Evolutionary conservation across 2,329 filamentous ascomycete genomes (phyloP).

Genomic region (Alternaria sp.): DNA sequence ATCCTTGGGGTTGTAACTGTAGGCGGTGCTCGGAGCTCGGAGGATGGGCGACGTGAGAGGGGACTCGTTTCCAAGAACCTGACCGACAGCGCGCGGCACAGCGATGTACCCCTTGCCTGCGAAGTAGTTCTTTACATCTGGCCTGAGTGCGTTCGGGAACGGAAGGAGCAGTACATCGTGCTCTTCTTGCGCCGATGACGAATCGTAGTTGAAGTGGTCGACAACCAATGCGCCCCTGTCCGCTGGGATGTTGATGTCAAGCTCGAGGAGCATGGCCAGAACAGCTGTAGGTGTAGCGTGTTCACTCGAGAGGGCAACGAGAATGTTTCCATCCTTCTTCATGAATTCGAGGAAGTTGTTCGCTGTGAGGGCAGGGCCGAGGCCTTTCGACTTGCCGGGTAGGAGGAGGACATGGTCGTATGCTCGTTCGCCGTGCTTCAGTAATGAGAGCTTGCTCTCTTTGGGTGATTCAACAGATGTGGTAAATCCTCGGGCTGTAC

Average conservation of each 20-base stretch:
- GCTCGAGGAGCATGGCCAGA: slow-evolving; percentile 80
- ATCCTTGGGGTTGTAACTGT: slow-evolving; percentile 94
- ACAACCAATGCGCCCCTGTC: slow-evolving; percentile 87
- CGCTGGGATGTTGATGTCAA: slow-evolving; percentile 85
- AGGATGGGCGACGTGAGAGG: slow-evolving; percentile 83
- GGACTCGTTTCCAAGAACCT: slow-evolving; percentile 77
- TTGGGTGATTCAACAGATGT: slow-evolving; percentile 75
- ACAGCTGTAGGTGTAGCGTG: slow-evolving; percentile 75
- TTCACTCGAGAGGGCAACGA: slow-evolving; percentile 81
- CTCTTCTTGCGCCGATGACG: slow-evolving; percentile 74
- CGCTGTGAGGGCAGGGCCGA: slow-evolving; percentile 87
- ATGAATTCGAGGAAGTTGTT: slow-evolving; percentile 88
- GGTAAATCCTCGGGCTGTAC: slow-evolving; percentile 79
- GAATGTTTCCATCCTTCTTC: slow-evolving; percentile 89
- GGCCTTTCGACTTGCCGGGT: slow-evolving; percentile 89
- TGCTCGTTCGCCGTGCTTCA: slow-evolving; percentile 83
- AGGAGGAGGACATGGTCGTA: slow-evolving; percentile 93
- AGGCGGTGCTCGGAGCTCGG: slow-evolving; percentile 82
- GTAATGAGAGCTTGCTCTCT: slow-evolving; percentile 70
- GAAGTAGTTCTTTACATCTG: slow-evolving; percentile 81
- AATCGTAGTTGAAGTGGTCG: slow-evolving; percentile 96
- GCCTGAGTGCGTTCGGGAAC: slow-evolving; percentile 69
- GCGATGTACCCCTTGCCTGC: slow-evolving; percentile 73
- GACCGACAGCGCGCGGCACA: slow-evolving; percentile 82
- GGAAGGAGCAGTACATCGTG: slow-evolving; percentile 89